Conservation (phyloP, 257 asterid species). For the Galeopsis tetrahit region DNA sequence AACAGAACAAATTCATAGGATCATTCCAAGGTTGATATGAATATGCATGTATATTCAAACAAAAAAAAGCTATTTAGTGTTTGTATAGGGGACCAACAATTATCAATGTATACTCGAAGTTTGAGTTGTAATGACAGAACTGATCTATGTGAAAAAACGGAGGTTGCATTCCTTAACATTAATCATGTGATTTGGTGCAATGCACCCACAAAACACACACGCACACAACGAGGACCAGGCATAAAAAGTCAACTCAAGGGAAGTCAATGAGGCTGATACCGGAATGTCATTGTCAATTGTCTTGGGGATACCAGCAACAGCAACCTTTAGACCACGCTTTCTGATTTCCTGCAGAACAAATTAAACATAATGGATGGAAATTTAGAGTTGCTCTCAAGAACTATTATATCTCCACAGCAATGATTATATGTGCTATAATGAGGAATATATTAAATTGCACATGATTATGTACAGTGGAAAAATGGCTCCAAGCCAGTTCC, state of each 20-base stretch:
- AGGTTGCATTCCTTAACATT: constrained; percentile 16
- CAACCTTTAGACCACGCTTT: constrained; percentile 83
- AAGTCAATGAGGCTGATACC: constrained; percentile 53
- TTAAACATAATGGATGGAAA: constrained; percentile 9
- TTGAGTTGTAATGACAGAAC: constrained; percentile 14
- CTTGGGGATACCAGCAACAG: constrained; percentile 92
- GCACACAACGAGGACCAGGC: constrained; percentile 10
- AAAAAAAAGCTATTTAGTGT: not conserved
- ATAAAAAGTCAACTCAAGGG: constrained; percentile 23
- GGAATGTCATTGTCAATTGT: constrained; percentile 97
- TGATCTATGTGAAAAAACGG: constrained; percentile 26
- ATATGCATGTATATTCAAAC: constrained; percentile 21
- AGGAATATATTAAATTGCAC: constrained; percentile 12
- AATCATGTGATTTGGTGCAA: constrained; percentile 23
- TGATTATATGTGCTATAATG: constrained; percentile 6
- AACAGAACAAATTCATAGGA: constrained; percentile 11
- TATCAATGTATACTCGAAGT: constrained; percentile 6
- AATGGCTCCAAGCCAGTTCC: constrained; percentile 23
- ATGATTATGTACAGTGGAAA: not conserved
- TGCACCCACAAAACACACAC: constrained; percentile 6
- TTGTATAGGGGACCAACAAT: not conserved
- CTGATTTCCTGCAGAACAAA: constrained; percentile 75
- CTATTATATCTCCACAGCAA: constrained; percentile 13
- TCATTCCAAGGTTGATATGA: constrained; percentile 18
- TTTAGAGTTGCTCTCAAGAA: constrained; percentile 13